These are phyloP conservation scores for Schwanniomyces yamadae DNA, from an alignment of 805 yeast species.

Conservation along the genomic window DNA sequence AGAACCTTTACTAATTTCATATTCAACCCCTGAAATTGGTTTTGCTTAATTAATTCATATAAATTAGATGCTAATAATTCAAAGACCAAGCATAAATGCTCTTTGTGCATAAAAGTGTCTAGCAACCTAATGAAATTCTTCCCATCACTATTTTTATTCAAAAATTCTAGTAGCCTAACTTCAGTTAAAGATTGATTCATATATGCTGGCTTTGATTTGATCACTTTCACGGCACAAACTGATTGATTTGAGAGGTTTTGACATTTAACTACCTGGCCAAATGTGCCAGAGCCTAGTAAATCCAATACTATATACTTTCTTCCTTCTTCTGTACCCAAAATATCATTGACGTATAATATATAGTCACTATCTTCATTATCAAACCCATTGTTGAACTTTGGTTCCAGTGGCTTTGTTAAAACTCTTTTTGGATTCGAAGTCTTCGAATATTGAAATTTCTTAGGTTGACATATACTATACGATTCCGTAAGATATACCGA, in stretches of 20 bases:
- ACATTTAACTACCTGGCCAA: slow-evolving; percentile 97
- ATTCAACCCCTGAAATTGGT: slow-evolving; percentile 87
- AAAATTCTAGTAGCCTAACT: slow-evolving; percentile 77
- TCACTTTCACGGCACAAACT: slow-evolving; percentile 90
- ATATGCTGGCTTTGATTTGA: slow-evolving; percentile 88
- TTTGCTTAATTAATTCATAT: slow-evolving; percentile 88
- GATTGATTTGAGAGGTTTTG: slow-evolving; percentile 78
- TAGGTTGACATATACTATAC: slow-evolving; percentile 80
- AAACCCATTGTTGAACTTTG: slow-evolving; percentile 72
- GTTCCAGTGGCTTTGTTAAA: slow-evolving; percentile 88
- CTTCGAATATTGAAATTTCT: slow-evolving; percentile 71
- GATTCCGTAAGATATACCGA: slow-evolving; percentile 77
- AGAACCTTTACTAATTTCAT: slow-evolving; percentile 76
- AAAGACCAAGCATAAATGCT: slow-evolving; percentile 89
- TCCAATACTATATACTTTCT: slow-evolving; percentile 86
- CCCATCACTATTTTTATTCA: slow-evolving; percentile 63
- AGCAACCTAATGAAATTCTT: slow-evolving; percentile 75
- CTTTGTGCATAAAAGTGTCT: slow-evolving; percentile 89
- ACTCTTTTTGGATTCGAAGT: slow-evolving; percentile 89
- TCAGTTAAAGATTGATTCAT: slow-evolving; percentile 90
- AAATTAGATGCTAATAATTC: slow-evolving; percentile 85
- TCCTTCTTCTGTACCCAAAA: slow-evolving; percentile 82
- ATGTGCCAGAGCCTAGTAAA: slow-evolving; percentile 92
- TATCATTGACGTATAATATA: slow-evolving; percentile 90
- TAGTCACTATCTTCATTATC: slow-evolving; percentile 91